Evolutionary conservation across 2,329 filamentous ascomycete species (phyloP).

Genomic region (Alternaria solani): DNA sequence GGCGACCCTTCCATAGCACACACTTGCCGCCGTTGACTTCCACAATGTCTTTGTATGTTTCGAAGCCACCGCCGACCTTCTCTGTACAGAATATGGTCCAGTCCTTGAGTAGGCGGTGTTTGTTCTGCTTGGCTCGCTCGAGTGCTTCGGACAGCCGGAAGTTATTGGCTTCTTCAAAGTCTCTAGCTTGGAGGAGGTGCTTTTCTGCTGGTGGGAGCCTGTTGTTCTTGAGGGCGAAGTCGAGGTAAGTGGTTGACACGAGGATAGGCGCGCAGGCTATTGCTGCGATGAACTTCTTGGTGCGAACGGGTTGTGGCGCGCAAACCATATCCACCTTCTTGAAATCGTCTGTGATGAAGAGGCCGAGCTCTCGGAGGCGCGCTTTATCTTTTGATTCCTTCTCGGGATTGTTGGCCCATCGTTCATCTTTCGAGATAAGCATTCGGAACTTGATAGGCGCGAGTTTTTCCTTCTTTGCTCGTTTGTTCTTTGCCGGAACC

Average conservation of each 20-base stretch:
- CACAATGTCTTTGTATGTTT: slow-evolving; percentile 86
- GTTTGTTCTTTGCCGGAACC: slow-evolving; percentile 69
- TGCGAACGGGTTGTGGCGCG: slow-evolving; percentile 85
- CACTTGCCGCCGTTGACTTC: slow-evolving; percentile 88
- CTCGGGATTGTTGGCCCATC: slow-evolving; percentile 77
- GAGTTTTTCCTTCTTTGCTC: slow-evolving; percentile 57
- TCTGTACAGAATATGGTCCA: slow-evolving; percentile 86
- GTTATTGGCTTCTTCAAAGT: slow-evolving; percentile 74
- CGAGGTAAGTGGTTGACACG: slow-evolving; percentile 80
- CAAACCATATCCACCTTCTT: slow-evolving; percentile 84
- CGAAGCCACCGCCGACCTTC: slow-evolving; percentile 78
- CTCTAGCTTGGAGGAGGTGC: slow-evolving; percentile 74
- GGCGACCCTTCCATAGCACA: slow-evolving; percentile 76
- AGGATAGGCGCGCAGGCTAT: slow-evolving; percentile 82
- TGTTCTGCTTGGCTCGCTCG: slow-evolving; percentile 75
- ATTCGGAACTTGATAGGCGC: slow-evolving; percentile 76
- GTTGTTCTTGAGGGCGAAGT: slow-evolving; percentile 74
- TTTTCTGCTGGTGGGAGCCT: slow-evolving; percentile 70
- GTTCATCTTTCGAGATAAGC: slow-evolving; percentile 82
- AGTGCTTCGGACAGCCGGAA: slow-evolving; percentile 75
- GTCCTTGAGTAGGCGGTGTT: slow-evolving; percentile 75
- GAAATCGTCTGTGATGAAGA: slow-evolving; percentile 79
- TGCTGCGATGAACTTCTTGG: slow-evolving; percentile 90
- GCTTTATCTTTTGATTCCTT: slow-evolving; percentile 85
- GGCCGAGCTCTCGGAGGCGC: slow-evolving; percentile 80